Percentiles rank a stretch among this genome's conserved stretches.
Conservation (phyloP, 148 eudicot genomes). For the Fagopyrum homotropicum region DNA sequence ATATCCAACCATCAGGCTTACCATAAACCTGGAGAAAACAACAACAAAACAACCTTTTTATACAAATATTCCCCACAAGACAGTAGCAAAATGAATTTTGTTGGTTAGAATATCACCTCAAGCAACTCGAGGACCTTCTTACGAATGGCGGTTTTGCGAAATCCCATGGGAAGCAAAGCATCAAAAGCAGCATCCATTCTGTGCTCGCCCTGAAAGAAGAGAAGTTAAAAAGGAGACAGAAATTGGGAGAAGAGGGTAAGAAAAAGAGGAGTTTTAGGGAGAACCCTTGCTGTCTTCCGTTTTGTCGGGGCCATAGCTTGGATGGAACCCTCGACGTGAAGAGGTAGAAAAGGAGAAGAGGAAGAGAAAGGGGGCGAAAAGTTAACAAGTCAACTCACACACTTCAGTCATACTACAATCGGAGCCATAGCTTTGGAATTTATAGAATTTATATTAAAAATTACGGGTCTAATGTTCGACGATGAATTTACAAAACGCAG, state of each 20-base stretch:
- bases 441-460: too few relatives aligned
- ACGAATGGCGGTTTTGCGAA: background rate
- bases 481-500: too few relatives aligned
- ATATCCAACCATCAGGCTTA: background rate
- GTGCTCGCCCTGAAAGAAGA: background rate
- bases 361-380: too few relatives aligned
- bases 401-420: too few relatives aligned
- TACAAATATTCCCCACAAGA: background rate
- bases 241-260: background rate
- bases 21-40: conserved; percentile 5
- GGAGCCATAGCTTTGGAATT: too few relatives aligned
- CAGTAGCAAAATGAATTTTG: background rate
- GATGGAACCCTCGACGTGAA: too few relatives aligned
- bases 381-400: too few relatives aligned
- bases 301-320: background rate
- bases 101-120: background rate
- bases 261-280: conserved; percentile 1
- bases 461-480: too few relatives aligned
- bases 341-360: too few relatives aligned
- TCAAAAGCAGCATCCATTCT: conserved; percentile 2
- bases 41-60: background rate
- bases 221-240: background rate
- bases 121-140: background rate
- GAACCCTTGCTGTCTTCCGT: background rate
- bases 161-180: background rate